phyloP scores from a whole-genome alignment of 2,329 filamentous ascomycete species.

The Claviceps lovelessii region DNA sequence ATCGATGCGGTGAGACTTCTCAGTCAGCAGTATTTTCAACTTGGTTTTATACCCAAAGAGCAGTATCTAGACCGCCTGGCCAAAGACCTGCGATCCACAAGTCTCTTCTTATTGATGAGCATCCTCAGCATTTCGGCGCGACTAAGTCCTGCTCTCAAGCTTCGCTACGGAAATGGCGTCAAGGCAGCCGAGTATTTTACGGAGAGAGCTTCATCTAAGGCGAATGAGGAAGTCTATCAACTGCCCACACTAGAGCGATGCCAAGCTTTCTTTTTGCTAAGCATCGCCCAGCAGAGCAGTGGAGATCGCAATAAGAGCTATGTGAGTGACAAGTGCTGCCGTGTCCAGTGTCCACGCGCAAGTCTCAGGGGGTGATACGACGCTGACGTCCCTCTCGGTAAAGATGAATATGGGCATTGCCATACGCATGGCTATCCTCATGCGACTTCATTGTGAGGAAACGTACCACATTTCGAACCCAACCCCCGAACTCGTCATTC shows the following conservation, averaged over 20 bases:
- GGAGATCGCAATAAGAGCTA: conserved; percentile 39
- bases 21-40: conserved; percentile 41
- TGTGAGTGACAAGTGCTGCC: conserved; percentile 21
- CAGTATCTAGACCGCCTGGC: conserved; percentile 33
- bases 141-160: conserved; percentile 33
- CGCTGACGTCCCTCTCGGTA: neutral
- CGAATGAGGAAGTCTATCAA: conserved; percentile 35
- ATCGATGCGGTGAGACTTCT: conserved; percentile 40
- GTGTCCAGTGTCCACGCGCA: neutral
- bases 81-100: conserved; percentile 32
- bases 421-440: conserved; percentile 39
- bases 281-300: conserved; percentile 44
- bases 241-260: conserved; percentile 39
- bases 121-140: conserved; percentile 43
- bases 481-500: conserved; percentile 29
- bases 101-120: conserved; percentile 38
- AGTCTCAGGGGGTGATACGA: neutral
- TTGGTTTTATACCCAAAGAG: conserved; percentile 43
- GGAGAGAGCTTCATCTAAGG: conserved; percentile 32
- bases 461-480: conserved; percentile 32
- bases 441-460: conserved; percentile 42
- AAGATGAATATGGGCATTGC: conserved; percentile 43
- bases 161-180: conserved; percentile 35
- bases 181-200: conserved; percentile 40
- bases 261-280: conserved; percentile 44